Evolutionary conservation across 2,329 filamentous ascomycete genomes (phyloP).

Genomic region (Monosporascus sp.): DNA sequence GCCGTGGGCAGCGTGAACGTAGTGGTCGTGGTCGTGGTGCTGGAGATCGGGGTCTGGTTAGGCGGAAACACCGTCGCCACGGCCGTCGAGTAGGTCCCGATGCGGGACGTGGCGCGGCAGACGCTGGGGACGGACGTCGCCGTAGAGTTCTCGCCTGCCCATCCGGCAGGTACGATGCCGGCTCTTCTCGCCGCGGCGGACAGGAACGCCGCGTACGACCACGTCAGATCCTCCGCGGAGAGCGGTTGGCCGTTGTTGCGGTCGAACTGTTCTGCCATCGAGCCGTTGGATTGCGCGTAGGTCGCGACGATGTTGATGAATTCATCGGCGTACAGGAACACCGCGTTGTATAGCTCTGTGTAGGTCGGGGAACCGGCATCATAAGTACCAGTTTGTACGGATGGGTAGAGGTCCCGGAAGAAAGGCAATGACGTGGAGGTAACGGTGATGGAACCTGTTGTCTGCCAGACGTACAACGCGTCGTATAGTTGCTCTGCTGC

Average conservation of each 20-base stretch:
- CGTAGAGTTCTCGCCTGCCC: constrained; percentile 37
- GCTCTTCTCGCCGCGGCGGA: constrained; percentile 55
- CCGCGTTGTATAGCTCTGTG: constrained; percentile 50
- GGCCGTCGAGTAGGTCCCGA: constrained; percentile 46
- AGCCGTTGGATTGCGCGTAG: constrained; percentile 59
- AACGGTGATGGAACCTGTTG: constrained; percentile 57
- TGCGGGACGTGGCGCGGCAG: constrained; percentile 42
- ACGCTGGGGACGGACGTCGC: constrained; percentile 42
- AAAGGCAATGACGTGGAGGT: constrained; percentile 62
- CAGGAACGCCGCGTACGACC: constrained; percentile 45
- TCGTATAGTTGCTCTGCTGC: constrained; percentile 78
- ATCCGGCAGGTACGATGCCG: constrained; percentile 50
- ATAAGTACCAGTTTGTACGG: constrained; percentile 59
- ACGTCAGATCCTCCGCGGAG: constrained; percentile 57
- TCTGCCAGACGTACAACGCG: constrained; percentile 66
- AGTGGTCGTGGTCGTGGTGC: constrained; percentile 11
- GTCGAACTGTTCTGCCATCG: constrained; percentile 62
- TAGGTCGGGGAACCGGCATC: constrained; percentile 41
- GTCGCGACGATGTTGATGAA: constrained; percentile 57
- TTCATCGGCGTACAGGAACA: constrained; percentile 52
- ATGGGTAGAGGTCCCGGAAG: constrained; percentile 61
- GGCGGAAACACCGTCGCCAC: constrained; percentile 45
- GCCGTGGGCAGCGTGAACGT: constrained; percentile 26
- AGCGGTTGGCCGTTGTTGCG: constrained; percentile 47
- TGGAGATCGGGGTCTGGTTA: constrained; percentile 38